Evolutionary conservation across 2,329 filamentous ascomycete genomes (phyloP).

Genomic region (Rutstroemia sydowiana): DNA sequence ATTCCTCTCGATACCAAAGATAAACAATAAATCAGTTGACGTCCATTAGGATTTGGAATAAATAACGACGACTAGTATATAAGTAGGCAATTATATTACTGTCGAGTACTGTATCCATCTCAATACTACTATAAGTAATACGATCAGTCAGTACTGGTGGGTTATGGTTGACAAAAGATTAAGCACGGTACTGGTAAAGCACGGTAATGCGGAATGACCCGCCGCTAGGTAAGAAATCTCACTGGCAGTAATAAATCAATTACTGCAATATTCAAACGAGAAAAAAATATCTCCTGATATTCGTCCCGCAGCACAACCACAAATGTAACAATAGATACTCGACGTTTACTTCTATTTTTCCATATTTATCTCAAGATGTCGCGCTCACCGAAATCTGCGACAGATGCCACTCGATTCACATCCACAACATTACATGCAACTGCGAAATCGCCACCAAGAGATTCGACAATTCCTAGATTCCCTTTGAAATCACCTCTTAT

Average conservation of each 20-base stretch:
- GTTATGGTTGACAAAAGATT: neutral
- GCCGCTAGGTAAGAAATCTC: conserved; percentile 20
- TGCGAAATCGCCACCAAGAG: conserved; percentile 45
- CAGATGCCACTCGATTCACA: conserved; percentile 75
- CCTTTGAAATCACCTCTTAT: conserved; percentile 17
- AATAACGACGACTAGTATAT: neutral
- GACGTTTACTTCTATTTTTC: neutral
- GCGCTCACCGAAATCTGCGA: conserved; percentile 66
- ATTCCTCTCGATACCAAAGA: neutral
- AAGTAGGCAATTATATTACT: too few relatives aligned
- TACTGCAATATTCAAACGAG: conserved; percentile 8
- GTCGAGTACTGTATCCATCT: too few relatives aligned
- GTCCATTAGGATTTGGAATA: too few relatives aligned
- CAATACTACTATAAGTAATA: too few relatives aligned
- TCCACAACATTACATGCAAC: conserved; percentile 63
- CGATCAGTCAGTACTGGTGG: too few relatives aligned
- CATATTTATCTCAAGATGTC: conserved; percentile 33
- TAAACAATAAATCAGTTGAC: neutral
- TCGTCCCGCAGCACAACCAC: neutral
- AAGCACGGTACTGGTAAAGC: neutral
- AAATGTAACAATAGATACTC: conserved; percentile 17
- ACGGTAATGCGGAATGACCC: conserved; percentile 15
- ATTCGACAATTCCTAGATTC: conserved; percentile 13
- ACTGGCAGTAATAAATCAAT: too few relatives aligned
- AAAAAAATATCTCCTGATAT: conserved; percentile 24